Base-by-base conservation (phyloP, 257 asterid species). In the Penstemon barbatus region DNA sequence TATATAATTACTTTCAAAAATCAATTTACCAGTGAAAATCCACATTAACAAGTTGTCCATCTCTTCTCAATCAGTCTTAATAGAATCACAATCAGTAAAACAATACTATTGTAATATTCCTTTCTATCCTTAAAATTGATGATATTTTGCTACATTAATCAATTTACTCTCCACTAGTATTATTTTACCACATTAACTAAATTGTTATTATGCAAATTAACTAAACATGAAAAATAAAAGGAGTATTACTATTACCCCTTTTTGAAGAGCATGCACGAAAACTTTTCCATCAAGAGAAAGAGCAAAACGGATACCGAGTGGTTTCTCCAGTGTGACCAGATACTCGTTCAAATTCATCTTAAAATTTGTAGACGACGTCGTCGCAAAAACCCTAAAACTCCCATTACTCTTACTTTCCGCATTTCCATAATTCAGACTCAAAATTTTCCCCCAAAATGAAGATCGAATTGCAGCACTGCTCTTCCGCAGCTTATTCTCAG, bases 231-330 rank as follows among this genome's bases (percentile, higher is more conserved):
- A 25, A 25, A 25, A 25, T 25, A 25, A 25, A 25, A 25, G 33
- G 33, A 25, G 2, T 25, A 25, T 25, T 25, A 74, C 45, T 13
- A 61, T 52, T 74, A 93, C 99, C 95, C 97, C 99, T 81, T 90
- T 93, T 69, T 77, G 90, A 66, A 93, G 96, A 60, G 97, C 93
- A 72, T 88, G 96, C 56, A 93, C 97, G 63, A 88, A 87, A 61
- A 93, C 67, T 63, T 82, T 90, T 5, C 99, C 99, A 25, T 93
- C 97, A 46, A 81, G 75, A 6, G 99, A 85, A 13, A 90, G 80
- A 0, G 96, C 99, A 70, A 90, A 93, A 33, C 95, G 95, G 62
- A 90, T 87, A 38, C 99, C 99, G 33, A 93, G 89, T 0, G 99
- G 99, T 63, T 81, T 93, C 66, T 88, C 90, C 53, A 93, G 89